Conservation (phyloP, 1,284 basidiomycete genomes). For the Mycena citricolor region DNA sequence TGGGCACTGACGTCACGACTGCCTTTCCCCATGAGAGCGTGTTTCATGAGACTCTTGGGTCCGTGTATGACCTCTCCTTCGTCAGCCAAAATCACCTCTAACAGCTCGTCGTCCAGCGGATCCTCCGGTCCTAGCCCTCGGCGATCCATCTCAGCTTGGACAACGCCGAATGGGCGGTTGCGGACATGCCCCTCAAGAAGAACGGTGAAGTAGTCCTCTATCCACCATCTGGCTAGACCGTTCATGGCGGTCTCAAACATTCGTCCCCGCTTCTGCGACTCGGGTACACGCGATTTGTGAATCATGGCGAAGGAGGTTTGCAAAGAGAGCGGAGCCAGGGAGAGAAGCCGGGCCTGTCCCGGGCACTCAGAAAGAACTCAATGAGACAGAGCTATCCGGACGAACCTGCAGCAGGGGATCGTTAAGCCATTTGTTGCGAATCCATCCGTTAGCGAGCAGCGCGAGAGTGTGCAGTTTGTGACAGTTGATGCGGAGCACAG, state of each 20-base stretch:
- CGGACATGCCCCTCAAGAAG: constrained; percentile 63
- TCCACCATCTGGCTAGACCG: constrained; percentile 84
- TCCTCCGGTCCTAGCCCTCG: constrained; percentile 32
- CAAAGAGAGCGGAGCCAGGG: constrained; percentile 75
- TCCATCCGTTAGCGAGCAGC: constrained; percentile 72
- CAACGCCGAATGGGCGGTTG: constrained; percentile 73
- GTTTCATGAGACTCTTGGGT: constrained; percentile 87
- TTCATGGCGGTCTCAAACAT: constrained; percentile 82
- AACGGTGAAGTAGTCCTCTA: constrained; percentile 69
- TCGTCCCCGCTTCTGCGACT: constrained; percentile 75
- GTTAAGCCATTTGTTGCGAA: constrained; percentile 86
- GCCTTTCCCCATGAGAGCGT: constrained; percentile 77
- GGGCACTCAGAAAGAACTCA: too few species aligned
- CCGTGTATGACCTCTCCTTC: constrained; percentile 72
- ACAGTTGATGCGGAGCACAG: constrained; percentile 70
- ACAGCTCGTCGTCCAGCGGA: constrained; percentile 36
- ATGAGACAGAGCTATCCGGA: constrained; percentile 5
- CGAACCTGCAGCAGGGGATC: constrained; percentile 80
- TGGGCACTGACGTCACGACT: constrained; percentile 89
- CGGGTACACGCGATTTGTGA: constrained; percentile 81
- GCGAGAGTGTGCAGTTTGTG: constrained; percentile 88
- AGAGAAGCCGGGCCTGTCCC: constrained; percentile 79
- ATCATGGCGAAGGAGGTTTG: constrained; percentile 80
- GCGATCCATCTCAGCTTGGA: constrained; percentile 47
- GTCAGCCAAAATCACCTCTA: constrained; percentile 50